Base-by-base conservation (phyloP, 2,329 filamentous ascomycete species). In the Botrytis fabae region DNA sequence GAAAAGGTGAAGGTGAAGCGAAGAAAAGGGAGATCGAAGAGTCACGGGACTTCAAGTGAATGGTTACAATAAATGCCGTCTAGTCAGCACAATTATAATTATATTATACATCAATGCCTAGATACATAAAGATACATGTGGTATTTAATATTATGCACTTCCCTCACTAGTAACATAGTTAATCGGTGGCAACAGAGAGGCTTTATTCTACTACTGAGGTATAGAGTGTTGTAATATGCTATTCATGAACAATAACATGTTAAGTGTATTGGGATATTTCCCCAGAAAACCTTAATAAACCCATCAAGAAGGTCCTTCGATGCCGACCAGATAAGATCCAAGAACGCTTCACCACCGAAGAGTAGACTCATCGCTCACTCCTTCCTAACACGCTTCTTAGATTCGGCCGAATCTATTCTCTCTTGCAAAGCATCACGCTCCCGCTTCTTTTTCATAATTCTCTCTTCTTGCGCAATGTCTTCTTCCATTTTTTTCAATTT, bases 401-500 rank as follows among this genome's bases (percentile, higher is more conserved):
- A 68, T 32, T 25, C 40, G 20, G 48, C 65, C 2, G 48, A 48
- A 54, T 68, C 65, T 16, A 68, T 57, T 54, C 1, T 40, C 32
- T 12, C 46, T 18, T 42, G 35, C 22, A 68, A 57, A 40, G 8
- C 25, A 68, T 57, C 48, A 25, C 25, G 44, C 46, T 68, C 35
- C 18, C 65, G 46, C 42, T 72, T 71, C 72, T 72, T 60, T 42
- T 71, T 54, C 28, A 46, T 28, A 32, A 73, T 1, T 20, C 72
- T 72, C 40, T 68, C 72, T 32, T 40, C 69, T 4, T 28, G 40
- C n/a, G 65, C 51, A 48, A 73, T 73, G 0, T 73, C 62, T 35
- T 62, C 62, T 35, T 42, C 16, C 25, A 72, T 16, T 46, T 61
- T 68, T 38, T 57, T 40, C 6, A 51, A 16, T 35, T 44, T 44